Evolutionary conservation across 768 basidiomycete species (phyloP).

Genomic region (Butyriboletus loyo): DNA sequence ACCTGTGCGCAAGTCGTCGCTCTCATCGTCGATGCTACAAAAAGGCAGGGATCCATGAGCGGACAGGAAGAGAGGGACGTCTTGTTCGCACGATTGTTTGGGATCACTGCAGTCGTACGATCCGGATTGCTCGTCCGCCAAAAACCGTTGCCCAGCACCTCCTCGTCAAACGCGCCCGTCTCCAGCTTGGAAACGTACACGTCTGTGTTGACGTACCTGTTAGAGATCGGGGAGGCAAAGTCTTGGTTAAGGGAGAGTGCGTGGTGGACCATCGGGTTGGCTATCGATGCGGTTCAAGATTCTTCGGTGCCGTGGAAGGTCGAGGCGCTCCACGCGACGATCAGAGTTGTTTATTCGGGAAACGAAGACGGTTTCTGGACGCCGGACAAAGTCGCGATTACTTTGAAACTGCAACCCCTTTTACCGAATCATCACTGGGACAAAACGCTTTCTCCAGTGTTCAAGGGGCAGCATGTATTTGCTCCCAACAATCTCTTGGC

Average conservation of each 20-base stretch:
- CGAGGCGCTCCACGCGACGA: constrained; percentile 50
- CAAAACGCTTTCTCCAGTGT: constrained; percentile 59
- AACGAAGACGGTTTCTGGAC: constrained; percentile 54
- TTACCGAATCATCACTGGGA: constrained; percentile 69
- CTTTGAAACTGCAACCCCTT: constrained; percentile 62
- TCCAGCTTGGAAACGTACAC: constrained; percentile 61
- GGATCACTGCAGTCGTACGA: constrained; percentile 78
- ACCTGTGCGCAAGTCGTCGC: constrained; percentile 73
- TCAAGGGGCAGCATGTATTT: constrained; percentile 73
- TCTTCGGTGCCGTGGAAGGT: constrained; percentile 70
- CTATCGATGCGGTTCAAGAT: constrained; percentile 54
- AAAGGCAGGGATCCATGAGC: constrained; percentile 71
- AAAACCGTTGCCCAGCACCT: constrained; percentile 49
- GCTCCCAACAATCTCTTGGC: constrained; percentile 65
- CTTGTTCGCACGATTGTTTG: constrained; percentile 90
- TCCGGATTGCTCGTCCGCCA: constrained; percentile 77
- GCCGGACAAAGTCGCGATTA: constrained; percentile 83
- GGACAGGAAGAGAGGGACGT: constrained; percentile 93
- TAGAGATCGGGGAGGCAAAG: constrained; percentile 76
- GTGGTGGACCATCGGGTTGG: constrained; percentile 77
- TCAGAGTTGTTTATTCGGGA: constrained; percentile 47
- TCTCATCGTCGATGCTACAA: constrained; percentile 71
- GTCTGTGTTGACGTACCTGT: constrained; percentile 55
- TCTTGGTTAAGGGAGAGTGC: constrained; percentile 89
- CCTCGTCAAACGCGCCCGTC: constrained; percentile 50